These are phyloP conservation scores for Collybia mongolica DNA, from an alignment of 768 basidiomycete genomes.

Conservation along the genomic window DNA sequence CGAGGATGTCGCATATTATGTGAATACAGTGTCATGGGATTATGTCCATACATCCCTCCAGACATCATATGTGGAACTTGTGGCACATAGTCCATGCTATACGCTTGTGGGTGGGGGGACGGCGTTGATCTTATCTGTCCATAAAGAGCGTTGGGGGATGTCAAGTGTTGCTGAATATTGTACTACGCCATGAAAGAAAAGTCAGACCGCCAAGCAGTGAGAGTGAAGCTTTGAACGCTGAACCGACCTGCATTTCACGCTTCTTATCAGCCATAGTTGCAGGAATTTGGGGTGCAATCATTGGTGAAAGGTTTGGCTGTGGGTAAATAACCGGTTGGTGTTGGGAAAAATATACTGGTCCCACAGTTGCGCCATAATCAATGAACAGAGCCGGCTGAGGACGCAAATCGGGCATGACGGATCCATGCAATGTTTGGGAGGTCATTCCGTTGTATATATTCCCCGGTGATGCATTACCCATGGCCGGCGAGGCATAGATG, in stretches of 20 bases:
- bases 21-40: slow-evolving; percentile 31
- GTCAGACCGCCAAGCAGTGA: slow-evolving; percentile 6
- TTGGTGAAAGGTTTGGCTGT: slow-evolving; percentile 47
- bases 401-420: slow-evolving; percentile 36
- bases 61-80: slow-evolving; percentile 46
- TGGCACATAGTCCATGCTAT: slow-evolving; percentile 47
- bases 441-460: slow-evolving; percentile 49
- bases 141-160: slow-evolving; percentile 39
- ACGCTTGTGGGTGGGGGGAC: slow-evolving; percentile 42
- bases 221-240: slow-evolving; percentile 6
- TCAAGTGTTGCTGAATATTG: slow-evolving; percentile 46
- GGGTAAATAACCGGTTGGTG: slow-evolving; percentile 62
- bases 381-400: slow-evolving; percentile 58
- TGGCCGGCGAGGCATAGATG: slow-evolving; percentile 47
- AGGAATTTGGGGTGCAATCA: slow-evolving; percentile 50
- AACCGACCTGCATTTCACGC: slow-evolving; percentile 50
- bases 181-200: slow-evolving; percentile 25
- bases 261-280: slow-evolving; percentile 52
- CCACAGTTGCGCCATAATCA: slow-evolving; percentile 48
- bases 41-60: slow-evolving; percentile 42
- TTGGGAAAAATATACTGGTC: slow-evolving; percentile 57
- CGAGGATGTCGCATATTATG: slow-evolving; percentile 43
- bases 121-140: slow-evolving; percentile 39
- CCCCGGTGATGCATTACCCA: slow-evolving; percentile 41
- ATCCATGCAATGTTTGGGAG: slow-evolving; percentile 40